Conservation (phyloP, 2,329 filamentous ascomycete species). For the Penicillium sp. region DNA sequence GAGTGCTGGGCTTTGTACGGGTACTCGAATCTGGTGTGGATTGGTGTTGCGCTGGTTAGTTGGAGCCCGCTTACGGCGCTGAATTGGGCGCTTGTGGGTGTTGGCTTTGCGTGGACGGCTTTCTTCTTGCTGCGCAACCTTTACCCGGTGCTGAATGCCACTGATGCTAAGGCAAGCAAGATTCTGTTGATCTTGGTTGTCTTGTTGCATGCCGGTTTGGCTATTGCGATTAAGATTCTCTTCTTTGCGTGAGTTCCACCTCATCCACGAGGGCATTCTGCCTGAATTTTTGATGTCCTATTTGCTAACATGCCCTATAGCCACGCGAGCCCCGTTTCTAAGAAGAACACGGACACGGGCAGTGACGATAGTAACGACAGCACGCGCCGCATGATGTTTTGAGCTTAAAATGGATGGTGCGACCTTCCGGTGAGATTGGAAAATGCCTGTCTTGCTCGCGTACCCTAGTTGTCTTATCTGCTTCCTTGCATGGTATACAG, state of each 20-base stretch:
- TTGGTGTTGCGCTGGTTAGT: conserved; percentile 86
- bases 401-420: conserved; percentile 2
- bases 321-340: conserved; percentile 64
- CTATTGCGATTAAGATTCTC: conserved; percentile 91
- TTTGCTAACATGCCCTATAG: conserved; percentile 28
- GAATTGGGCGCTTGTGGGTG: conserved; percentile 89
- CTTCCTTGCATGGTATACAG: neutral
- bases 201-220: conserved; percentile 80
- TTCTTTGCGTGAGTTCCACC: conserved; percentile 73
- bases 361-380: conserved; percentile 35
- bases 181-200: conserved; percentile 81
- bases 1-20: conserved; percentile 96
- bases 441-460: neutral
- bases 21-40: conserved; percentile 96
- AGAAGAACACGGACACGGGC: conserved; percentile 40
- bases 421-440: neutral
- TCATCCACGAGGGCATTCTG: neutral
- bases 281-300: neutral
- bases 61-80: conserved; percentile 84
- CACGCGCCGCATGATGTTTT: conserved; percentile 33
- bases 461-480: neutral
- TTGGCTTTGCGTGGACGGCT: conserved; percentile 81
- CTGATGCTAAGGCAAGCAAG: conserved; percentile 89
- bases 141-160: conserved; percentile 88
- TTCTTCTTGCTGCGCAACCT: conserved; percentile 82